Evolutionary conservation across 2,329 filamentous ascomycete genomes (phyloP).

Genomic region (Rhinocladiella mackenziei): DNA sequence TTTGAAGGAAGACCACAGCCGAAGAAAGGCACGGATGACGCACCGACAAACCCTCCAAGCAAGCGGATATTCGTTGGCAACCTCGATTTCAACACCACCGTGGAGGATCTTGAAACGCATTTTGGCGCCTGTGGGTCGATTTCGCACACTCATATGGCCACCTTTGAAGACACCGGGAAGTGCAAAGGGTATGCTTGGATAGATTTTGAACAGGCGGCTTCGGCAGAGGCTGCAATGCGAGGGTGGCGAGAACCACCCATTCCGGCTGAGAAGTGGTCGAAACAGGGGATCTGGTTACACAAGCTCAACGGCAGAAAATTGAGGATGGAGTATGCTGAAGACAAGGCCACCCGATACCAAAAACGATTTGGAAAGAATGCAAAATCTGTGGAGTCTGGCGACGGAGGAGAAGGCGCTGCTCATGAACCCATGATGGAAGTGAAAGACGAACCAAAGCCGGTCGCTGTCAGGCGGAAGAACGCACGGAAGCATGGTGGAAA

Average conservation of each 20-base stretch:
- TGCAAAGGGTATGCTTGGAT: slow-evolving; percentile 98
- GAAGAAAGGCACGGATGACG: slow-evolving; percentile 37
- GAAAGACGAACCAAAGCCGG: neutral
- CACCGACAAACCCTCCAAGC: slow-evolving; percentile 60
- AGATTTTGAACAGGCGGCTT: slow-evolving; percentile 74
- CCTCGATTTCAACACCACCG: slow-evolving; percentile 73
- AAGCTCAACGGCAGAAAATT: slow-evolving; percentile 73
- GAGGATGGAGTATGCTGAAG: slow-evolving; percentile 90
- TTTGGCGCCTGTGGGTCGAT: slow-evolving; percentile 83
- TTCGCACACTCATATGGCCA: slow-evolving; percentile 79
- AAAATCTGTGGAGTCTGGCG: slow-evolving; percentile 34
- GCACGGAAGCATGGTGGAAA: slow-evolving; percentile 40
- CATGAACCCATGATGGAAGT: slow-evolving; percentile 8
- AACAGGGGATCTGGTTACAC: slow-evolving; percentile 76
- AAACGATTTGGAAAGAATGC: slow-evolving; percentile 83
- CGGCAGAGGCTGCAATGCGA: slow-evolving; percentile 71
- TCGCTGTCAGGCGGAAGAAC: neutral
- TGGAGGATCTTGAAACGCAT: slow-evolving; percentile 74
- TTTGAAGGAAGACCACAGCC: slow-evolving; percentile 82
- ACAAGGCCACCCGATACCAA: slow-evolving; percentile 82
- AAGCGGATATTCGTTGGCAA: slow-evolving; percentile 89
- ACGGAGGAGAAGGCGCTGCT: slow-evolving; percentile 34
- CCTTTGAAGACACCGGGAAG: slow-evolving; percentile 94
- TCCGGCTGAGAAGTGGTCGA: slow-evolving; percentile 52
- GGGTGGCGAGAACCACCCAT: slow-evolving; percentile 70